These are phyloP conservation scores for Tricladium varicosporioides DNA, from an alignment of 2,329 filamentous ascomycete genomes.

Conservation along the genomic window DNA sequence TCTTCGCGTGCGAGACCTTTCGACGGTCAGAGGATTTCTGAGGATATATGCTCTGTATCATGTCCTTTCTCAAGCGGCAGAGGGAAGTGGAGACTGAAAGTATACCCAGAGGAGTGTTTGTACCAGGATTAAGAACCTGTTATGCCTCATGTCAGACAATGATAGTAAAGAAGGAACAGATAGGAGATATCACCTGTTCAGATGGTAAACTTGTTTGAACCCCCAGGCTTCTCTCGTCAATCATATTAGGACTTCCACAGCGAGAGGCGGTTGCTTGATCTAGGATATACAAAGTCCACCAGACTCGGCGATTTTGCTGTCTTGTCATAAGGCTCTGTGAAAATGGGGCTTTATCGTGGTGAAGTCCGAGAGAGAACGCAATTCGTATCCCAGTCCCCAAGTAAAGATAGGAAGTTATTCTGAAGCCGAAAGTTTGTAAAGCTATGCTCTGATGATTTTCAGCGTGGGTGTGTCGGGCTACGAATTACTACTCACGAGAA, in stretches of 20 bases:
- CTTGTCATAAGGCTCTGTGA: slow-evolving; percentile 18
- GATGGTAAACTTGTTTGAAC: slow-evolving; percentile 19
- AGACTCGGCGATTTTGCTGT: slow-evolving; percentile 20
- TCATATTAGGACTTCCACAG: slow-evolving; percentile 20
- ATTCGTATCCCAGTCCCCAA: slow-evolving; percentile 22
- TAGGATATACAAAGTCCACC: slow-evolving; percentile 23
- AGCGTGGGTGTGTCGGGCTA: no score
- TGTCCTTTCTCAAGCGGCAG: slow-evolving; percentile 17
- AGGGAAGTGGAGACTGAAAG: slow-evolving; percentile 19
- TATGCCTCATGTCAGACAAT: not conserved
- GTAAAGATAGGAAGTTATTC: slow-evolving; percentile 22
- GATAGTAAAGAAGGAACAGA: not conserved
- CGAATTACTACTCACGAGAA: slow-evolving; percentile 10
- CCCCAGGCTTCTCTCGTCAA: slow-evolving; percentile 17
- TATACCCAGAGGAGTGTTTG: slow-evolving; percentile 18
- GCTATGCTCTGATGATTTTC: slow-evolving; percentile 13
- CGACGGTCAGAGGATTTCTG: slow-evolving; percentile 14
- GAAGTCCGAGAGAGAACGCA: slow-evolving; percentile 21
- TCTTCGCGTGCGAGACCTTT: slow-evolving; percentile 17
- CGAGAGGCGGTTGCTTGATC: slow-evolving; percentile 20
- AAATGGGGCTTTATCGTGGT: slow-evolving; percentile 18
- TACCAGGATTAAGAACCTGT: slow-evolving; percentile 18
- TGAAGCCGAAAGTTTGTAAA: slow-evolving; percentile 18
- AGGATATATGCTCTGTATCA: slow-evolving; percentile 23
- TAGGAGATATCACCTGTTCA: slow-evolving; percentile 13